A percentile compares a stretch with the other conserved stretches of the same genome.
Evolutionary conservation across 78 protist genomes (phyloP).

Genomic region (Dictyostelium capitatum): DNA sequence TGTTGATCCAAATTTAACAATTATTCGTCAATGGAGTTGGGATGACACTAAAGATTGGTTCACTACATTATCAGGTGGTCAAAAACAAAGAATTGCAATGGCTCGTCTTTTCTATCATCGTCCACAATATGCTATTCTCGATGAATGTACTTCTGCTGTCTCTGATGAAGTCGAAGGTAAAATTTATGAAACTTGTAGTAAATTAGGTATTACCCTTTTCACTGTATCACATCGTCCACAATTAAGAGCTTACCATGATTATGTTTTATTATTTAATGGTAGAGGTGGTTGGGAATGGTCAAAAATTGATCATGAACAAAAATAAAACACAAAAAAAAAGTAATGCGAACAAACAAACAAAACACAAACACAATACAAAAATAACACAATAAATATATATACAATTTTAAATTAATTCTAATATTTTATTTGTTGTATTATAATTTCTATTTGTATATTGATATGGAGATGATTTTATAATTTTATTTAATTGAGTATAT

Average conservation of each 20-base stretch:
- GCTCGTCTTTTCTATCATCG: constrained; percentile 92
- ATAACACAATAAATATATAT: neutral
- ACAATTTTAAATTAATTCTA: neutral
- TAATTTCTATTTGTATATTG: neutral
- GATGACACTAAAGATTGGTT: constrained; percentile 82
- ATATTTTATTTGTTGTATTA: neutral
- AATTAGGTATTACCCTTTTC: constrained; percentile 88
- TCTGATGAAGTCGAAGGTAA: constrained; percentile 84
- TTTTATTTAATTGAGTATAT: neutral
- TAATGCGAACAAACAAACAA: neutral
- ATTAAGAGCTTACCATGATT: constrained; percentile 77
- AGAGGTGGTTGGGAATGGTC: constrained; percentile 88
- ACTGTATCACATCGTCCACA: constrained; percentile 86
- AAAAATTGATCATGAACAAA: constrained; percentile 61
- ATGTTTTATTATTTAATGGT: constrained; percentile 79
- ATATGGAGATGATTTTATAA: neutral
- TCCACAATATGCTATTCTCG: constrained; percentile 94
- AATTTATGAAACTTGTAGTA: constrained; percentile 84
- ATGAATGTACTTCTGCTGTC: constrained; percentile 94
- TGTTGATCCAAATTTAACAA: constrained; percentile 82
- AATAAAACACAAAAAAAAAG: neutral
- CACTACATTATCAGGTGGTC: constrained; percentile 85
- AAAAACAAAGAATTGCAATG: constrained; percentile 93
- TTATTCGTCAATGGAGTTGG: constrained; percentile 82
- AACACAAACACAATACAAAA: neutral